Percentiles rank a stretch among this genome's conserved stretches.
Evolutionary conservation across 805 yeast genomes (phyloP).

Genomic region (Kodamaea jinghongensis): DNA sequence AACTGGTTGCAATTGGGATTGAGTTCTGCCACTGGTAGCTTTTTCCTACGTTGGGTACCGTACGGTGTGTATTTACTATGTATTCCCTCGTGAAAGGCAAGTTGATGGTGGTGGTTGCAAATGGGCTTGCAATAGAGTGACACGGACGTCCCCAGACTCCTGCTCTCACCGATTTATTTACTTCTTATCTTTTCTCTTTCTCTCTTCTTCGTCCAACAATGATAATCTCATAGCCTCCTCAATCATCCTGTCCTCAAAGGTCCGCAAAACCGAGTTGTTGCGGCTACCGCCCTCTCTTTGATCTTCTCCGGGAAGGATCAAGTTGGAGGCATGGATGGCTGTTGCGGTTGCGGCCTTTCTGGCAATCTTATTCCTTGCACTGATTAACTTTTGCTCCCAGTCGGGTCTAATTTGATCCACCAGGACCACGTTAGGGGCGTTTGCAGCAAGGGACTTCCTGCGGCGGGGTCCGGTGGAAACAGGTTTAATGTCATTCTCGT

Average conservation of each 20-base stretch:
- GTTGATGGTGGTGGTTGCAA: too few species aligned
- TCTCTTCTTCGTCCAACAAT: conserved; percentile 64
- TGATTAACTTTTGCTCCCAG: conserved; percentile 75
- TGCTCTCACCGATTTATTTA: too few species aligned
- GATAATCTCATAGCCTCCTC: conserved; percentile 80
- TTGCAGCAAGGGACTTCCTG: conserved; percentile 56
- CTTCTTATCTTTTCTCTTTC: conserved; percentile 27
- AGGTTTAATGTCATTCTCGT: not conserved
- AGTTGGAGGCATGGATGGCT: conserved; percentile 86
- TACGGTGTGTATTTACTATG: too few species aligned
- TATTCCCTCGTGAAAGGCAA: too few species aligned
- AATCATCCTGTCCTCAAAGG: conserved; percentile 68
- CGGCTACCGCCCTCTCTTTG: conserved; percentile 12
- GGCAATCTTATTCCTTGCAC: conserved; percentile 75
- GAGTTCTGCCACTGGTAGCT: too few species aligned
- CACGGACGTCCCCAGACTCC: too few species aligned
- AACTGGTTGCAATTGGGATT: too few species aligned
- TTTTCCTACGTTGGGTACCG: too few species aligned
- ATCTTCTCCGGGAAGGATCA: conserved; percentile 43
- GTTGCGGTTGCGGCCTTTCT: conserved; percentile 91
- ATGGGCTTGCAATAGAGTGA: too few species aligned
- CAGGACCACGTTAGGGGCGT: conserved; percentile 68
- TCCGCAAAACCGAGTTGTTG: conserved; percentile 12
- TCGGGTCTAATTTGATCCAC: conserved; percentile 87
- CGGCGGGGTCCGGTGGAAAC: conserved; percentile 10